Evolutionary conservation across 345 rosid genomes (phyloP), one percentile per base, ranked within the genome.

Genomic region (Linum lewisii): DNA sequence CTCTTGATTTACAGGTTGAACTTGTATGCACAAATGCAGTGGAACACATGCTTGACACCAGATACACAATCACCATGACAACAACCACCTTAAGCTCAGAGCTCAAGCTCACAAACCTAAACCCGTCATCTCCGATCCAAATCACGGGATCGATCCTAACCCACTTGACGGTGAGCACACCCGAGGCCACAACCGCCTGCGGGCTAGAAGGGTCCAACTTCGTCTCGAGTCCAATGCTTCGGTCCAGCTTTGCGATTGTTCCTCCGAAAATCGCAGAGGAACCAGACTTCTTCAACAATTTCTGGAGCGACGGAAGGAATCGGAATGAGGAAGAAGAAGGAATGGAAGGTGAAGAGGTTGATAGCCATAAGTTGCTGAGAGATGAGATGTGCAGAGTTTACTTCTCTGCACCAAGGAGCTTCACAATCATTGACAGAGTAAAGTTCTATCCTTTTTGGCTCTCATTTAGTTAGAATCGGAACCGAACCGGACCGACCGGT

Each of bases 371-470:
- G 80, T 79, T 74, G 25, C 63, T 88, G 66, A 78, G 72, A 16
- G 81, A 82, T 16, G 50, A 79, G 58, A 88, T 92, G 87, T 82
- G 95, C 77, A 79, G 84, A 66, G 75, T 88, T 22, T 92, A 92
- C 73, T 79, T 93, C 50, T 73, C 64, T 74, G 90, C 96, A 47
- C 95, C 95, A 14, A 72, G 75, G 32, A 63, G 66, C 70, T 81
- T 88, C 65, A 84, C 90, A 24, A 11, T 88, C 56, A 83, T 86
- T 3, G 93, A 88, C 76, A 78, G 96, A 88, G 93, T 88, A 78
- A 42, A 56, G 36, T 59, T 34, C 5, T 21, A 11, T 21, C 2
- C 2, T 8, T 8, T 51, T 52, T 24, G 19, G 60, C 11, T 7
- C 19, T 23, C 0, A 32, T 23, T 8, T 32, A 22, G n/a, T n/a